Conservation (phyloP, 2,329 filamentous ascomycete species). For the Xylariaceae sp. region DNA sequence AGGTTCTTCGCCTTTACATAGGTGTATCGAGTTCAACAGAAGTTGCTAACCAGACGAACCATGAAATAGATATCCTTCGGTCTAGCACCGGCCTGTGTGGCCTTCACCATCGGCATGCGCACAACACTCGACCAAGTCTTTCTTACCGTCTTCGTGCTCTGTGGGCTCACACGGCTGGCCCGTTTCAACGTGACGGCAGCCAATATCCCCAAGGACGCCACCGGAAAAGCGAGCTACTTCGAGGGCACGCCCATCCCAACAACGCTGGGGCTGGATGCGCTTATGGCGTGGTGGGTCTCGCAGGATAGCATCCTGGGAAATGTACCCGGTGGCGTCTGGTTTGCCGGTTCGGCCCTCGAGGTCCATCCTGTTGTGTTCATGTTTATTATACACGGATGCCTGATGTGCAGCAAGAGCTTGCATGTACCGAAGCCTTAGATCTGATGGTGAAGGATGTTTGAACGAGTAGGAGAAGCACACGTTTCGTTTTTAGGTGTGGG, state of each 20-base stretch:
- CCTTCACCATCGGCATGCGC: slow-evolving; percentile 88
- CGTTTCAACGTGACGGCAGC: slow-evolving; percentile 97
- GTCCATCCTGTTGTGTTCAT: slow-evolving; percentile 83
- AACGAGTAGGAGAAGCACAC: not conserved
- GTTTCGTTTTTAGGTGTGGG: too few relatives aligned
- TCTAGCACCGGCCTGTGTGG: slow-evolving; percentile 83
- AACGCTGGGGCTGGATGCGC: slow-evolving; percentile 76
- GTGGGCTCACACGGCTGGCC: slow-evolving; percentile 89
- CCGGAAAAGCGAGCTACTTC: slow-evolving; percentile 93
- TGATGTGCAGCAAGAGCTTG: slow-evolving; percentile 95
- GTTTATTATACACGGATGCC: slow-evolving; percentile 86
- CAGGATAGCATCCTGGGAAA: slow-evolving; percentile 79
- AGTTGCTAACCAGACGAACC: not conserved
- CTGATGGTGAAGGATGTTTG: not conserved
- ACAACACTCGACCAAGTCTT: slow-evolving; percentile 81
- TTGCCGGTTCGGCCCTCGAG: slow-evolving; percentile 73
- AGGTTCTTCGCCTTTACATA: too few relatives aligned
- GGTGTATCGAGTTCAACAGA: too few relatives aligned
- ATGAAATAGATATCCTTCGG: slow-evolving; percentile 89
- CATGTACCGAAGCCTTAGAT: slow-evolving; percentile 88
- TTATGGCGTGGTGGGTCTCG: slow-evolving; percentile 91
- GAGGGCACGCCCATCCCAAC: slow-evolving; percentile 97
- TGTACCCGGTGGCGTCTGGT: slow-evolving; percentile 77
- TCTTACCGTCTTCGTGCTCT: slow-evolving; percentile 90
- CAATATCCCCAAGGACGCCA: slow-evolving; percentile 87